Percentiles rank a stretch among this genome's conserved stretches.
Evolutionary conservation across 768 basidiomycete genomes (phyloP).

Genomic region (Ephemerocybe angulata): DNA sequence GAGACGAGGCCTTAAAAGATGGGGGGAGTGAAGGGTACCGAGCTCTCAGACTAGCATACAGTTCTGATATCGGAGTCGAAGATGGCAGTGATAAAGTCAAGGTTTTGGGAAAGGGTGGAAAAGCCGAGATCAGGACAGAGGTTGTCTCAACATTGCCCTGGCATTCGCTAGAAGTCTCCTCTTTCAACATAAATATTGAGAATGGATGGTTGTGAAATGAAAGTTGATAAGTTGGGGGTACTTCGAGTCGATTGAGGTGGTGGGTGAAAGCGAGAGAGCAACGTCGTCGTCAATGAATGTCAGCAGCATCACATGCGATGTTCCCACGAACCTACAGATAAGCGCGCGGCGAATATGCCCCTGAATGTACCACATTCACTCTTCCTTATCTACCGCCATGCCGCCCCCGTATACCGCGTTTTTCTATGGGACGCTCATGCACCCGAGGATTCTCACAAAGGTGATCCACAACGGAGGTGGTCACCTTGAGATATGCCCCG

Average conservation of each 20-base stretch:
- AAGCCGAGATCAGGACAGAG: conserved; percentile 28
- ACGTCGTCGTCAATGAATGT: too few relatives aligned
- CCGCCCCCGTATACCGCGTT: conserved; percentile 42
- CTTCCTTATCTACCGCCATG: not conserved
- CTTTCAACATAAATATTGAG: too few relatives aligned
- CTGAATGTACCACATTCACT: not conserved
- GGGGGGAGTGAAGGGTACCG: conserved; percentile 34
- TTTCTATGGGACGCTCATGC: conserved; percentile 90
- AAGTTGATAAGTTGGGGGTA: too few relatives aligned
- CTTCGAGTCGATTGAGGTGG: too few relatives aligned
- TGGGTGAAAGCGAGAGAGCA: too few relatives aligned
- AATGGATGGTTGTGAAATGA: too few relatives aligned
- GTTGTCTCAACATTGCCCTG: not conserved
- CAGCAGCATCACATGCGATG: too few relatives aligned
- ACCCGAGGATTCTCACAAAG: conserved; percentile 73
- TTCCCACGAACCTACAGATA: not conserved
- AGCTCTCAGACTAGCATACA: conserved; percentile 28
- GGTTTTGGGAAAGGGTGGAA: conserved; percentile 76
- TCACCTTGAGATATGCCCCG: conserved; percentile 66
- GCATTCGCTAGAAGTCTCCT: too few relatives aligned
- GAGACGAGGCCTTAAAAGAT: conserved; percentile 20
- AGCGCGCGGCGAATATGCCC: not conserved
- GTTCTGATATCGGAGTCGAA: conserved; percentile 22
- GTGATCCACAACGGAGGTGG: conserved; percentile 70
- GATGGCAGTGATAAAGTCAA: conserved; percentile 44